These are phyloP conservation scores for Fagopyrum tataricum DNA, from an alignment of 148 eudicot genomes.

Conservation along the genomic window DNA sequence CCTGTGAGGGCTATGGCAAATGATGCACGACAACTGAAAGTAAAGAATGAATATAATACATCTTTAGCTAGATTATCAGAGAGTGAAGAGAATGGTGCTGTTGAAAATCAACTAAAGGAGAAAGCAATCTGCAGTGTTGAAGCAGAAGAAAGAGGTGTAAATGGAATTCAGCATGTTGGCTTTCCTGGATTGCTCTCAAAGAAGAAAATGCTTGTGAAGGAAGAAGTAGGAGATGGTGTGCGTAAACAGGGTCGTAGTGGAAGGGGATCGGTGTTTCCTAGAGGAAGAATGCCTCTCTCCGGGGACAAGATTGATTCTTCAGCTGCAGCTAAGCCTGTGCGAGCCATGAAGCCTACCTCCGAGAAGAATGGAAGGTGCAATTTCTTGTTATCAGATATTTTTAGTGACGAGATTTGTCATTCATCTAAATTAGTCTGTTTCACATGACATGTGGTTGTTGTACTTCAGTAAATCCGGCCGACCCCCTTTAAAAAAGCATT, in stretches of 20 bases:
- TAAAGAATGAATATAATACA: conserved; percentile 46
- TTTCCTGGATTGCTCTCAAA: conserved; percentile 39
- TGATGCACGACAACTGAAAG: conserved; percentile 43
- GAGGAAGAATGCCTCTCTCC: conserved; percentile 44
- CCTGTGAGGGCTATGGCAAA: conserved; percentile 35
- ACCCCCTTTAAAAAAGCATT: conserved; percentile 60
- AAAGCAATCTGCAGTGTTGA: conserved; percentile 26
- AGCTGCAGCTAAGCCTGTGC: conserved; percentile 48
- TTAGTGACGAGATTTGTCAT: neutral
- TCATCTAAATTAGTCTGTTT: conserved; percentile 3
- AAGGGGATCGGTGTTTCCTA: conserved; percentile 49
- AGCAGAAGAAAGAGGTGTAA: conserved; percentile 49
- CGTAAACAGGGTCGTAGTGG: conserved; percentile 70
- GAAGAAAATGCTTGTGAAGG: conserved; percentile 51
- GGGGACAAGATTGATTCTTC: conserved; percentile 56
- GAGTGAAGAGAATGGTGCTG: conserved; percentile 65
- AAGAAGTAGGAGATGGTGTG: conserved; percentile 58
- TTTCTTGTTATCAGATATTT: neutral
- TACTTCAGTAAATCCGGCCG: conserved; percentile 71
- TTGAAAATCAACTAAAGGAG: conserved; percentile 23
- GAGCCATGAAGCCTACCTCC: conserved; percentile 49
- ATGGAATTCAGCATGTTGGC: conserved; percentile 37
- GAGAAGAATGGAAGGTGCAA: conserved; percentile 81
- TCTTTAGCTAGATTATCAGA: conserved; percentile 71
- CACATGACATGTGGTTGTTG: conserved; percentile 8